Evolutionary conservation across 371 early-diverging fungal genomes (phyloP).

Genomic region (Phascolomyces articulosus): DNA sequence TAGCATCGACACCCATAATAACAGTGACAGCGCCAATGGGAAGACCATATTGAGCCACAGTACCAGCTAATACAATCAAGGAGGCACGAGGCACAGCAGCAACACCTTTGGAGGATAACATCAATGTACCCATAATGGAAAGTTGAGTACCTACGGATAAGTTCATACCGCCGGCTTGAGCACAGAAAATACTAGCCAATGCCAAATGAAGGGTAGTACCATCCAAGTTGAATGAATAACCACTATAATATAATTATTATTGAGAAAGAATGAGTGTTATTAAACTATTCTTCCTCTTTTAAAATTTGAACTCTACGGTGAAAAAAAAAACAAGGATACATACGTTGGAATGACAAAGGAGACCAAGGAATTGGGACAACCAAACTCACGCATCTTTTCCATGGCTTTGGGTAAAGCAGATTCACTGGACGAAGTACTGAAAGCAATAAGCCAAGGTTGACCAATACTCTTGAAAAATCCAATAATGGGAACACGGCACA

Average conservation of each 20-base stretch:
- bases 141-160: constrained; percentile 68
- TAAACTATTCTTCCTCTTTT: background rate
- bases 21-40: constrained; percentile 22
- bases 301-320: too few relatives aligned
- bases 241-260: constrained; percentile 48
- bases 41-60: constrained; percentile 35
- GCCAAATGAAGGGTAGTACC: constrained; percentile 81
- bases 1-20: constrained; percentile 66
- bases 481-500: constrained; percentile 58
- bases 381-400: constrained; percentile 74
- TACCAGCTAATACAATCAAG: constrained; percentile 62
- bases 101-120: constrained; percentile 81
- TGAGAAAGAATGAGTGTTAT: too few relatives aligned
- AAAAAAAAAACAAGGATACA: background rate
- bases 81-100: constrained; percentile 84
- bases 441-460: constrained; percentile 79
- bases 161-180: constrained; percentile 67
- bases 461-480: constrained; percentile 59
- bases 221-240: constrained; percentile 86
- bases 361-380: constrained; percentile 72
- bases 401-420: constrained; percentile 80
- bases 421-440: constrained; percentile 85
- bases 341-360: constrained; percentile 73
- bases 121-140: constrained; percentile 72
- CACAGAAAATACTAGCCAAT: constrained; percentile 66